These are phyloP conservation scores for Dactylellina drechsleri DNA, from an alignment of 2,329 filamentous ascomycete genomes.

Conservation along the genomic window DNA sequence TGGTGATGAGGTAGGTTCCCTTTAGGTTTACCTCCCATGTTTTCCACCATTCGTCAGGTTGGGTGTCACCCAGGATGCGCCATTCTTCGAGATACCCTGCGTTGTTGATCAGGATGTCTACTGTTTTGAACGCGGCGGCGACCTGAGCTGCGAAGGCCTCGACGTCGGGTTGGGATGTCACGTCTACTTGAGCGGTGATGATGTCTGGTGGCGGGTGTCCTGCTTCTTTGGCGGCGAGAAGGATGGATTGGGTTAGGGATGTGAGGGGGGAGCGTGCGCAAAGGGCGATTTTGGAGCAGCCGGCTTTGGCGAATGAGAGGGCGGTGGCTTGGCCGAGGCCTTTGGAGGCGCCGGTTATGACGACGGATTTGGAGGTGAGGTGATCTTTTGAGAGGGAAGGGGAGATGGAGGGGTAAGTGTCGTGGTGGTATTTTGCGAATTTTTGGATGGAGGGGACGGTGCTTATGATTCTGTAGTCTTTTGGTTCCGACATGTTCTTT, in stretches of 20 bases:
- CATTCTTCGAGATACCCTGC: constrained; percentile 63
- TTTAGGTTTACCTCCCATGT: constrained; percentile 66
- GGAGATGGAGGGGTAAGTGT: constrained; percentile 27
- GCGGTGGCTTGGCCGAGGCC: constrained; percentile 69
- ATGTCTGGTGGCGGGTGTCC: constrained; percentile 59
- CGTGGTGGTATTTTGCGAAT: constrained; percentile 25
- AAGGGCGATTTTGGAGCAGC: constrained; percentile 66
- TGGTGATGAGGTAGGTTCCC: constrained; percentile 64
- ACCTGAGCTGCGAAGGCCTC: constrained; percentile 58
- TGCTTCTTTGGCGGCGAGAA: constrained; percentile 60
- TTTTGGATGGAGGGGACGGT: constrained; percentile 10
- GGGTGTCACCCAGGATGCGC: constrained; percentile 57
- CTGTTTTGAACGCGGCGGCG: constrained; percentile 60
- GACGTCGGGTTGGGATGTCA: constrained; percentile 61
- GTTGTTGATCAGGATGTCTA: constrained; percentile 64
- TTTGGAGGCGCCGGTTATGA: constrained; percentile 69
- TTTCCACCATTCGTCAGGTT: constrained; percentile 61
- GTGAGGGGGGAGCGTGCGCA: constrained; percentile 66
- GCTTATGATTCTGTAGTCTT: constrained; percentile 11
- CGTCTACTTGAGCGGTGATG: constrained; percentile 59
- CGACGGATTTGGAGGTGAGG: constrained; percentile 22
- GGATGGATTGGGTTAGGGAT: constrained; percentile 61
- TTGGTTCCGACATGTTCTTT: not conserved
- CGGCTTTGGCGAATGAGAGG: constrained; percentile 68
- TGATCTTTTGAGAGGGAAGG: constrained; percentile 1